phyloP scores from a whole-genome alignment of 495 filamentous ascomycete species.

The Hypoxylon perforatum region DNA sequence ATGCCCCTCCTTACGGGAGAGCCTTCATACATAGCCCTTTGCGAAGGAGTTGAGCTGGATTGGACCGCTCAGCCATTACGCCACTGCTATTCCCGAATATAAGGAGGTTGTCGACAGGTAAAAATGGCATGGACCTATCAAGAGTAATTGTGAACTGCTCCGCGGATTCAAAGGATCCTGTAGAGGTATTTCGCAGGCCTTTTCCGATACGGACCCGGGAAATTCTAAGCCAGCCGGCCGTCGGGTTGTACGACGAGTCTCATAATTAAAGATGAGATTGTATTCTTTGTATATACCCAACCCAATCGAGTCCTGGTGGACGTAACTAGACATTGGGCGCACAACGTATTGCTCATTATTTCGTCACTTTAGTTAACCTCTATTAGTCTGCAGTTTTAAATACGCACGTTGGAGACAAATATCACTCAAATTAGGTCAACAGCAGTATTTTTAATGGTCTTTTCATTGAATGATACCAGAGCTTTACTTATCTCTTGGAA shows the following conservation, averaged over 20 bases:
- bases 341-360: background rate
- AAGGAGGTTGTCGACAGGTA: background rate
- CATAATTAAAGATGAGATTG: no score
- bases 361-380: no score
- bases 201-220: background rate
- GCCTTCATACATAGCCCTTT: no score
- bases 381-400: no score
- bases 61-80: no score
- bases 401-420: no score
- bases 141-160: background rate
- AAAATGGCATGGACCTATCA: background rate
- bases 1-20: no score
- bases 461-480: slow-evolving; percentile 47
- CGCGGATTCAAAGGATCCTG: background rate
- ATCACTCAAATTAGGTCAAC: background rate
- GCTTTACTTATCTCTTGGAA: slow-evolving; percentile 37
- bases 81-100: no score
- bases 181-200: background rate
- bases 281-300: no score
- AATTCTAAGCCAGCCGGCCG: background rate
- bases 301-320: no score
- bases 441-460: slow-evolving; percentile 31
- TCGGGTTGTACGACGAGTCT: background rate
- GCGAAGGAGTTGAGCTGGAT: no score
- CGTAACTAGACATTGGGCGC: background rate